These are phyloP conservation scores for Fusarium dimerum DNA, from an alignment of 2,329 filamentous ascomycete species.

Conservation along the genomic window DNA sequence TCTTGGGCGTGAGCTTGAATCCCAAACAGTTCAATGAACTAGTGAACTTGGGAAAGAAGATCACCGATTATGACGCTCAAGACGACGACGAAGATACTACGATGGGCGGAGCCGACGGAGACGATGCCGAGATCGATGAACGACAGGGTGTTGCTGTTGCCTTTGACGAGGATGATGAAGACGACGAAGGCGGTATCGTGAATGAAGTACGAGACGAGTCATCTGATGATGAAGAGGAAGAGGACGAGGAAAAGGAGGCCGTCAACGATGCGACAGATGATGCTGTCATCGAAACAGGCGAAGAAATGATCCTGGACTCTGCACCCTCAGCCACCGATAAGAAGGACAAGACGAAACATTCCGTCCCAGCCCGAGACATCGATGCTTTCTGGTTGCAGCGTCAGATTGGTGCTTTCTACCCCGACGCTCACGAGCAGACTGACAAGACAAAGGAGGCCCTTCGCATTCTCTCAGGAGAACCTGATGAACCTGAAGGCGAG, in stretches of 20 bases:
- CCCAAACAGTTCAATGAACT: slow-evolving; percentile 96
- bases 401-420: slow-evolving; percentile 84
- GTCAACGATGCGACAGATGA: slow-evolving; percentile 52
- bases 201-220: slow-evolving; percentile 88
- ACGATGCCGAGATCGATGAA: slow-evolving; percentile 81
- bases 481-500: slow-evolving; percentile 70
- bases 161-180: slow-evolving; percentile 90
- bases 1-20: slow-evolving; percentile 78
- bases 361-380: slow-evolving; percentile 82
- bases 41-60: slow-evolving; percentile 96
- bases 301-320: slow-evolving; percentile 84
- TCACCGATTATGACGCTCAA: slow-evolving; percentile 96
- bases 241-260: slow-evolving; percentile 63
- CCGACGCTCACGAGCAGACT: slow-evolving; percentile 89
- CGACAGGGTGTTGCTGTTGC: slow-evolving; percentile 96
- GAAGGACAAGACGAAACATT: slow-evolving; percentile 57
- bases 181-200: slow-evolving; percentile 74
- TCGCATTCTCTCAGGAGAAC: slow-evolving; percentile 75
- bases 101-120: slow-evolving; percentile 64
- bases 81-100: slow-evolving; percentile 91
- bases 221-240: slow-evolving; percentile 76
- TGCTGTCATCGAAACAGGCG: slow-evolving; percentile 63
- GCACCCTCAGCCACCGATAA: slow-evolving; percentile 48
- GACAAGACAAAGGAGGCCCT: slow-evolving; percentile 88
- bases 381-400: slow-evolving; percentile 97